Evolutionary conservation across 345 rosid genomes (phyloP).

Genomic region (Citropsis articulata): DNA sequence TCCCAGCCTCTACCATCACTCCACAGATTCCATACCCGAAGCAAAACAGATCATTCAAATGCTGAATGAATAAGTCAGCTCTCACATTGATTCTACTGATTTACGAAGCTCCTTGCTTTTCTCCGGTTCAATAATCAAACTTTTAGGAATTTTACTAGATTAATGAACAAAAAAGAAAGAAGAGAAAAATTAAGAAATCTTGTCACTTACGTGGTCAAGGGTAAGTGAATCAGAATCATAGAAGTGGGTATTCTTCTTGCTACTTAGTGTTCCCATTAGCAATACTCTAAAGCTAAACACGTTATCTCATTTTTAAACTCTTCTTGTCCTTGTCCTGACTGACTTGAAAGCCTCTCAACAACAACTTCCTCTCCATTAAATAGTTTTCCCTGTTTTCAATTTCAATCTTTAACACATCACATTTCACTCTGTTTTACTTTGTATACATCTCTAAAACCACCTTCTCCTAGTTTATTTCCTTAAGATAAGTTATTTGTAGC

Average conservation of each 20-base stretch:
- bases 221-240: not conserved
- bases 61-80: no score
- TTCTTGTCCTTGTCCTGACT: not conserved
- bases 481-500: not conserved
- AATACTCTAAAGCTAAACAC: slow-evolving; percentile 6
- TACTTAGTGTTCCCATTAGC: not conserved
- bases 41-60: not conserved
- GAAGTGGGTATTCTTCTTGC: not conserved
- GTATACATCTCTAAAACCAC: not conserved
- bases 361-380: not conserved
- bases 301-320: not conserved
- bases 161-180: not conserved
- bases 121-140: not conserved
- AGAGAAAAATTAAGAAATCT: not conserved
- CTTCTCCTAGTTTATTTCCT: not conserved
- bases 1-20: not conserved
- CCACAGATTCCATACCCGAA: not conserved
- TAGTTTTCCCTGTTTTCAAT: not conserved
- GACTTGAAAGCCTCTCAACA: not conserved
- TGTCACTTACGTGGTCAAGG: not conserved
- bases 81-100: no score
- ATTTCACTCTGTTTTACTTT: not conserved
- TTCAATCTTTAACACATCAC: not conserved
- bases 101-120: no score
- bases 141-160: no score